phyloP scores from a whole-genome alignment of 306 rosid species.

The Psophocarpus tetragonolobus region DNA sequence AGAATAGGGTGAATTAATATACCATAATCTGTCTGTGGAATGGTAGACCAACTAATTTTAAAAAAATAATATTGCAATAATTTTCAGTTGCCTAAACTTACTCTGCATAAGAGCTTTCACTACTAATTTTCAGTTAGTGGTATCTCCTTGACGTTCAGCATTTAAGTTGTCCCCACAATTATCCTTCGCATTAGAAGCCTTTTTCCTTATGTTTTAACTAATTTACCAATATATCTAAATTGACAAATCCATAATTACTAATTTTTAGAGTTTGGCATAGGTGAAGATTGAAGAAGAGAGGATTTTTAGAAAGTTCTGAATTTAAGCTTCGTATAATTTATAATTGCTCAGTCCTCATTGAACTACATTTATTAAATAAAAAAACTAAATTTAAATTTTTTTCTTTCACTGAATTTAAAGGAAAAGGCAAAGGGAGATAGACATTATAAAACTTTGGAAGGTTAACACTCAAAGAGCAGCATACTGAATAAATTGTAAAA shows the following conservation, averaged over 20 bases:
- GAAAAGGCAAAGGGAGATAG: not conserved
- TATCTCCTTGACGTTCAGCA: not conserved
- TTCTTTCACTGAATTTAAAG: not conserved
- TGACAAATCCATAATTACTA: not conserved
- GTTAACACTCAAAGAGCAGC: not conserved
- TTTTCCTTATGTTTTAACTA: not conserved
- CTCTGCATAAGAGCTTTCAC: not conserved
- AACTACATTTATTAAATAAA: not conserved
- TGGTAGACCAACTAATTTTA: not conserved
- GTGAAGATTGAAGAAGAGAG: not conserved
- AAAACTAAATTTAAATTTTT: not conserved
- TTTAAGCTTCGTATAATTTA: slow-evolving; percentile 12
- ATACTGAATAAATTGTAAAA: not conserved
- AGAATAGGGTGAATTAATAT: not conserved
- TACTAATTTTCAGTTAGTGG: not conserved
- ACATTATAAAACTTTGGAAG: not conserved
- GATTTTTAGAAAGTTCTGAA: not conserved
- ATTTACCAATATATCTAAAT: not conserved
- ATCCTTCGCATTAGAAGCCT: not conserved
- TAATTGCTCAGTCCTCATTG: not conserved
- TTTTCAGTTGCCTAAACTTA: not conserved
- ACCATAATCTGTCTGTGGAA: not conserved
- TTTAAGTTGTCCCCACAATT: not conserved
- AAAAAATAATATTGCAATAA: not conserved
- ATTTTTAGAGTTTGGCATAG: not conserved